phyloP scores from a whole-genome alignment of 2,329 filamentous ascomycete genomes.

The Venturia aucupariae region DNA sequence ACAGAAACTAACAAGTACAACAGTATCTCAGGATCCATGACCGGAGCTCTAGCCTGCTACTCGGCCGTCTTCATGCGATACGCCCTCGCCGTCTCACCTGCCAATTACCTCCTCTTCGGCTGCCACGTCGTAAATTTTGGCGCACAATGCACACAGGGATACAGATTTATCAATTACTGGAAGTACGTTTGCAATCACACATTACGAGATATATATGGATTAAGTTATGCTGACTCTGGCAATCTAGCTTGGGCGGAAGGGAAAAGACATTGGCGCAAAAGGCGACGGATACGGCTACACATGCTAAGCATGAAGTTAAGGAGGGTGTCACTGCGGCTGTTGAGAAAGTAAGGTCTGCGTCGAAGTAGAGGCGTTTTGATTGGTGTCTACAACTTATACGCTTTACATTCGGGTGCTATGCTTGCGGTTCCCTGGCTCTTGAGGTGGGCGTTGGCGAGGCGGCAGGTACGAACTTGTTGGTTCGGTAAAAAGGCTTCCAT shows the following conservation, averaged over 20 bases:
- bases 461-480: background rate
- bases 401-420: background rate
- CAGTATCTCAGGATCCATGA: constrained; percentile 59
- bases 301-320: constrained; percentile 24
- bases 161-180: constrained; percentile 54
- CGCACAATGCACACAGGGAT: constrained; percentile 51
- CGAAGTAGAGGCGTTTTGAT: background rate
- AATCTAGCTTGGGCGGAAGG: constrained; percentile 32
- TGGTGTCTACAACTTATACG: background rate
- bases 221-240: constrained; percentile 6
- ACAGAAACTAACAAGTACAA: constrained; percentile 10
- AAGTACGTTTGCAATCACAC: constrained; percentile 25
- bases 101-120: constrained; percentile 59
- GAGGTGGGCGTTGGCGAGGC: background rate
- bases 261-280: constrained; percentile 30
- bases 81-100: constrained; percentile 51
- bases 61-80: constrained; percentile 59
- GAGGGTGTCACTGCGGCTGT: constrained; percentile 20
- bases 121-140: constrained; percentile 58
- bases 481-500: background rate
- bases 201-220: background rate
- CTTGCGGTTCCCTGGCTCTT: background rate
- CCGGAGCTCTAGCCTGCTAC: constrained; percentile 51
- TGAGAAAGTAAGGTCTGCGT: background rate
- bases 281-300: constrained; percentile 21